Evolutionary conservation across 768 basidiomycete genomes (phyloP).

Genomic region (Hirschioporus abietinus): DNA sequence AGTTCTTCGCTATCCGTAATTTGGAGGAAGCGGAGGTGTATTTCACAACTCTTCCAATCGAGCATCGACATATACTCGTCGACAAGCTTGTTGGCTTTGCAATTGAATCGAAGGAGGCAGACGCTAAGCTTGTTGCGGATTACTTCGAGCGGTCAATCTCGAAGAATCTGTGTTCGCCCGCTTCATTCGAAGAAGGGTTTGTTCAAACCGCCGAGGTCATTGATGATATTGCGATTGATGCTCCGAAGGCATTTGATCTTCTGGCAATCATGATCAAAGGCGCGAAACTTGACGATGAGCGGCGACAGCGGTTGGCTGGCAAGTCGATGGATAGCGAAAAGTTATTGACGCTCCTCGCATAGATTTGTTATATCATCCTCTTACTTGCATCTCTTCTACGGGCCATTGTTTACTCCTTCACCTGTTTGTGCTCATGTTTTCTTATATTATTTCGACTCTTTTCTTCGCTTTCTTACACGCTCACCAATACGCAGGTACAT

Average conservation of each 20-base stretch:
- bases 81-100: constrained; percentile 70
- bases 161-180: constrained; percentile 53
- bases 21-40: constrained; percentile 85
- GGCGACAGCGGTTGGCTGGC: constrained; percentile 47
- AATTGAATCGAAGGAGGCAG: constrained; percentile 76
- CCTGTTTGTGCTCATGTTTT: neutral
- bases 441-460: neutral
- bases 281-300: constrained; percentile 58
- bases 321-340: constrained; percentile 59
- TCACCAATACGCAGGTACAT: neutral
- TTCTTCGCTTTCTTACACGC: neutral
- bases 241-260: constrained; percentile 76
- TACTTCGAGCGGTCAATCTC: constrained; percentile 61
- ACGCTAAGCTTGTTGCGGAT: constrained; percentile 71
- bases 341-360: constrained; percentile 55
- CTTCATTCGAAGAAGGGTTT: constrained; percentile 74
- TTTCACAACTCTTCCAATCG: constrained; percentile 66
- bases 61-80: constrained; percentile 61
- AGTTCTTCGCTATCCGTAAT: constrained; percentile 82
- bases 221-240: constrained; percentile 87
- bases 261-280: constrained; percentile 74
- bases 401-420: constrained; percentile 1
- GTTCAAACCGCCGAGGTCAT: constrained; percentile 63
- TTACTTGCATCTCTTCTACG: constrained; percentile 9
- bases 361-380: constrained; percentile 25